Evolutionary conservation across 495 filamentous ascomycete genomes (phyloP), one percentile per base, ranked within the genome.

Genomic region (Trichoderma erinaceum): DNA sequence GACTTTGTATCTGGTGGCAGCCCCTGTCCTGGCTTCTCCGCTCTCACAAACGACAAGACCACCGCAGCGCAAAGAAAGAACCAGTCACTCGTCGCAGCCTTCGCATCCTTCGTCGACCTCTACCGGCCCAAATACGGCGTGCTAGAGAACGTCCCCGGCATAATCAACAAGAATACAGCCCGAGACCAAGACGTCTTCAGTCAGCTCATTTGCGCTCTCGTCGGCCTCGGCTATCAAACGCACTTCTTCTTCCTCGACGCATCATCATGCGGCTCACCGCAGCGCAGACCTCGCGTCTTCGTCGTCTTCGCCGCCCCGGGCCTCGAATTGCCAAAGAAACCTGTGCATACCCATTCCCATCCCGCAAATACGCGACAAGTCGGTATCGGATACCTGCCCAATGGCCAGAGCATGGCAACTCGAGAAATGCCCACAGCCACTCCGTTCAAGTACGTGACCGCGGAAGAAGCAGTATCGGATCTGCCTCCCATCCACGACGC

Each of bases 11-110:
- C 84, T 46, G 90, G 86, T 15, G 90, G 90, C 0, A 88, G 82
- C 68, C 90, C 90, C 0, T 93, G 90, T 70, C 89, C 86, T 46
- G 91, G 88, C 0, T 93, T 90, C 73, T 90, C 89, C 1, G 64
- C 70, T 0, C 73, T 88, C 0, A 91, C 92, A n/a, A 38, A 48
- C 0, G 73, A 84, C 67, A 86, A 79, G 69, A 79, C 68, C 71
- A 80, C 77, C 6, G 72, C 71, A 68, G 74, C 32, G 63, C 82
- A 77, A 76, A 71, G 87, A 27, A 81, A 83, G 63, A 91, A 93
- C 73, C 86, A 86, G 27, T 91, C 89, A 0, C 79, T 92, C 52
- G 82, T 92, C 3, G 88, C 90, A 0, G 89, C 89, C 0, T 89
- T 92, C n/a, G 85, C 87, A 4, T 81, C 91, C 0, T 90, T 83